Percentiles rank a stretch among this genome's conserved stretches.
These are phyloP conservation scores for Solanum sitiens DNA, from an alignment of 257 asterid genomes.

Conservation along the genomic window DNA sequence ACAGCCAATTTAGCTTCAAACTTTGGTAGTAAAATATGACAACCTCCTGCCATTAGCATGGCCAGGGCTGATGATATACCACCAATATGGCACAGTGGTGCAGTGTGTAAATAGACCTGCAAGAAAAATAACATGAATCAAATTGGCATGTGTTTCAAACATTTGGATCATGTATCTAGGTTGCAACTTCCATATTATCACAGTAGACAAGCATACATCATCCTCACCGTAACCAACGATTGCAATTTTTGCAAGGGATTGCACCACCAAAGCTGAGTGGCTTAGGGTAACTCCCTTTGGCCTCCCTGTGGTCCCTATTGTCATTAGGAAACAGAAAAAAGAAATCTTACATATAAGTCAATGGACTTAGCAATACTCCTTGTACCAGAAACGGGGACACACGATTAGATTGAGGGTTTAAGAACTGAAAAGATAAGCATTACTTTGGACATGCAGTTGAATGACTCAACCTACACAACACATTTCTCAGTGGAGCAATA, in stretches of 20 bases:
- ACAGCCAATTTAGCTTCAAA: conserved; percentile 54
- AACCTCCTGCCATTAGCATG: conserved; percentile 74
- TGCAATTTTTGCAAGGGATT: conserved; percentile 84
- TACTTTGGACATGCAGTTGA: neutral
- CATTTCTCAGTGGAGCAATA: neutral
- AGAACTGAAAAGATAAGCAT: neutral
- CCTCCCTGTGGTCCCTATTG: conserved; percentile 77
- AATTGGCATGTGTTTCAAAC: neutral
- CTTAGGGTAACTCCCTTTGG: conserved; percentile 80
- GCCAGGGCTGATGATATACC: conserved; percentile 95
- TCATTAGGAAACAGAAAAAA: conserved; percentile 4
- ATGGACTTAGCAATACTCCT: neutral
- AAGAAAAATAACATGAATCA: neutral
- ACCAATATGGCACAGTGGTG: conserved; percentile 89
- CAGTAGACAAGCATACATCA: conserved; percentile 38
- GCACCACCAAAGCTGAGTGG: conserved; percentile 66
- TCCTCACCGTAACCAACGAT: conserved; percentile 64
- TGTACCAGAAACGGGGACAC: neutral
- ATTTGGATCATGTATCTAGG: neutral
- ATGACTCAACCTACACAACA: neutral
- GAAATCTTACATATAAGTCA: neutral
- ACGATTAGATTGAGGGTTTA: neutral
- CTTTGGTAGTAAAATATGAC: conserved; percentile 67
- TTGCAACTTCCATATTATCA: neutral
- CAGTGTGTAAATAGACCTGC: conserved; percentile 78